Percentiles rank a stretch among this genome's conserved stretches.
These are phyloP conservation scores for Fusarium sp. DNA, from an alignment of 2,329 filamentous ascomycete genomes.

Conservation along the genomic window DNA sequence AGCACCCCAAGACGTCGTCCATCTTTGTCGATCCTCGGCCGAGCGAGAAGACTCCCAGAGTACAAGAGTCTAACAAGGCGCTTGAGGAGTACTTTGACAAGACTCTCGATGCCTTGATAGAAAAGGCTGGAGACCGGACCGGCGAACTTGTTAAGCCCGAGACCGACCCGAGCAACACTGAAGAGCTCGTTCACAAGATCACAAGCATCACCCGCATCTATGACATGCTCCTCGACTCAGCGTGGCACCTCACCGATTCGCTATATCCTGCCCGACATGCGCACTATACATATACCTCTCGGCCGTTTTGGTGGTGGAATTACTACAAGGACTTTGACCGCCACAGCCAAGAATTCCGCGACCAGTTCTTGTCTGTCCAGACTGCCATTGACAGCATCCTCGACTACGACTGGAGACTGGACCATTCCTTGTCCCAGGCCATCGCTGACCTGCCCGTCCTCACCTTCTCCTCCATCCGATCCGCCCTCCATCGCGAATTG, in stretches of 20 bases:
- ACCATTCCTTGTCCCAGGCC: conserved; percentile 47
- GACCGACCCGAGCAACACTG: conserved; percentile 4
- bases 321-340: conserved; percentile 49
- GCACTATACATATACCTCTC: conserved; percentile 47
- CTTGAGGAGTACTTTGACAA: conserved; percentile 47
- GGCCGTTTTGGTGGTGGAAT: conserved; percentile 55
- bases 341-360: conserved; percentile 43
- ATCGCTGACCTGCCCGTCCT: conserved; percentile 48
- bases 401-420: conserved; percentile 45
- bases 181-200: conserved; percentile 33
- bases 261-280: conserved; percentile 48
- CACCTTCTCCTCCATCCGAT: conserved; percentile 46
- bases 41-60: conserved; percentile 33
- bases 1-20: conserved; percentile 45
- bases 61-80: conserved; percentile 38
- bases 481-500: conserved; percentile 45
- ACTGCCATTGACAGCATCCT: conserved; percentile 43
- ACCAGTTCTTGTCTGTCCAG: conserved; percentile 43
- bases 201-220: conserved; percentile 38
- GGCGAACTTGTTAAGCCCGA: conserved; percentile 20
- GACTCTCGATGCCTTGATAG: conserved; percentile 36
- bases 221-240: conserved; percentile 51
- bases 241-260: conserved; percentile 49
- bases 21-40: conserved; percentile 42
- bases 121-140: conserved; percentile 30